phyloP scores from a whole-genome alignment of 257 asterid species.

The Nicotiana noctiflora region DNA sequence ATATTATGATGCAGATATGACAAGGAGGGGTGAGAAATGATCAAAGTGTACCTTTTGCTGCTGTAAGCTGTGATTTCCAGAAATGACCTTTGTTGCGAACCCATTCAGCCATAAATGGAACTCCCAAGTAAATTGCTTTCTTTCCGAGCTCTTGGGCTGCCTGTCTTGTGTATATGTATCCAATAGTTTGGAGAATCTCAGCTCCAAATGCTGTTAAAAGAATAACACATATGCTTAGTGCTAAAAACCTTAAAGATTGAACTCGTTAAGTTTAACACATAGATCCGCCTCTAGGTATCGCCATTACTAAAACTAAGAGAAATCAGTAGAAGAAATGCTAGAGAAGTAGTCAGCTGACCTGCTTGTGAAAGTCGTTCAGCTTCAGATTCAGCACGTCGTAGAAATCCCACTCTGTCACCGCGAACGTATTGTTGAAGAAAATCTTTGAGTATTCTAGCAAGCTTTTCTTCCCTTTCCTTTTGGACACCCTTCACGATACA shows the following conservation, averaged over 20 bases:
- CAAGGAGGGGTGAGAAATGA: not conserved
- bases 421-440: slow-evolving; percentile 54
- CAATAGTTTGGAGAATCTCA: slow-evolving; percentile 67
- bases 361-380: slow-evolving; percentile 70
- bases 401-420: slow-evolving; percentile 73
- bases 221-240: no score
- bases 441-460: slow-evolving; percentile 58
- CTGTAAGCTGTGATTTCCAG: slow-evolving; percentile 82
- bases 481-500: slow-evolving; percentile 61
- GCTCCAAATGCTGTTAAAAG: slow-evolving; percentile 57
- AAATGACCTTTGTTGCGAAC: slow-evolving; percentile 80
- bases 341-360: slow-evolving; percentile 27
- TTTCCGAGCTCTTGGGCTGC: slow-evolving; percentile 71
- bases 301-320: not conserved
- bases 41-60: slow-evolving; percentile 58
- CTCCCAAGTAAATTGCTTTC: slow-evolving; percentile 62
- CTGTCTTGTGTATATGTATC: slow-evolving; percentile 79
- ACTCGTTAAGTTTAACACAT: no score
- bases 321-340: not conserved
- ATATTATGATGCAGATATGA: not conserved
- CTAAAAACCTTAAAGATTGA: no score
- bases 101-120: slow-evolving; percentile 74
- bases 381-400: slow-evolving; percentile 67
- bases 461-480: slow-evolving; percentile 85
- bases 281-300: no score